Evolutionary conservation across 2,329 filamentous ascomycete genomes (phyloP), one percentile per base, ranked within the genome.

Genomic region (Colletotrichum scovillei): DNA sequence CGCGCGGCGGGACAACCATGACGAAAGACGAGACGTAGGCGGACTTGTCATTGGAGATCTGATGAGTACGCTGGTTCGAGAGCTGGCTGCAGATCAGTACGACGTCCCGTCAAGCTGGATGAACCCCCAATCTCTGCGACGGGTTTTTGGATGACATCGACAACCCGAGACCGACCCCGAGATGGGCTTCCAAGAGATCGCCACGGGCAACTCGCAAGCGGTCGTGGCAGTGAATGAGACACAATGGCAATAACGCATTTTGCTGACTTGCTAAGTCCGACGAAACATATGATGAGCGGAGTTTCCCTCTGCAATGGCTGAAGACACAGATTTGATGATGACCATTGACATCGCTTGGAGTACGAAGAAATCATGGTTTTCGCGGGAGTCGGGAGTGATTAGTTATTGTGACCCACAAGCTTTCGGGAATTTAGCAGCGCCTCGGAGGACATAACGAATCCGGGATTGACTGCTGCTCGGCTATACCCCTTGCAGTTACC

Each of bases 131-230:
- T 59, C 8, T 58, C 16, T 55, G 53, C 24, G 38, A 30, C 28
- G 58, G 22, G 42, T 35, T 62, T n/a, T n/a, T 58, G 30, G 59
- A 69, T 52, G 59, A 46, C 46, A 55, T 59, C 22, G 52, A 35
- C 58, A 59, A 11, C 30, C 59, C 65, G 59, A 69, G 52, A 69
- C 58, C 53, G 55, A 70, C 32, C n/a, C 35, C 42, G 67, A 70
- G 60, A 11, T 30, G 22, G 14, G 4, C 42, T 22, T 22, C 42
- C 30, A 26, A 32, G 19, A 14, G 52, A 32, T 42, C 22, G 64
- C 49, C 22, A 8, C 11, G 19, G 26, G 7, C 38, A 42, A 42
- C 14, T 42, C 6, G 32, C 32, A 35, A 35, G 32, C 11, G 16
- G 38, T 42, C 16, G 38, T 42, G 38, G 38, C 42, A 49, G 42